Evolutionary conservation across 495 filamentous ascomycete genomes (phyloP), one percentile per base, ranked within the genome.

Genomic region (Hapsidospora chrysogenum): DNA sequence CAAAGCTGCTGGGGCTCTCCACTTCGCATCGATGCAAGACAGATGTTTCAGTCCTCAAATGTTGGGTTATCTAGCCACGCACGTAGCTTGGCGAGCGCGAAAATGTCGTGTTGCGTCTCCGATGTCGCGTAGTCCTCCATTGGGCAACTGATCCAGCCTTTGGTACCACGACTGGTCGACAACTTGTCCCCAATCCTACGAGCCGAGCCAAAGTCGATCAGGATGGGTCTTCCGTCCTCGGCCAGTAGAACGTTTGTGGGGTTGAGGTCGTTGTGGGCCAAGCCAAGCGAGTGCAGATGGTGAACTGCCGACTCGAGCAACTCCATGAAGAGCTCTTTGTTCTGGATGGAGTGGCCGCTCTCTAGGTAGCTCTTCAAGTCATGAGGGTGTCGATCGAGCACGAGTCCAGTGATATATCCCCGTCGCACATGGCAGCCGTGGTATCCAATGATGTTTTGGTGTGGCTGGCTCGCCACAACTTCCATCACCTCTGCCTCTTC

Each of bases 251-350:
- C 45, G 37, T 66, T 64, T 14, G 31, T 16, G 1, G 56, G 58
- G 25, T 47, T 49, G 21, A 64, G 29, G 33, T 58, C 52, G 37
- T 61, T 60, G 41, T 66, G 59, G 9, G 53, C 61, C 37, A 45
- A 46, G 10, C 57, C 56, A 14, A 53, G 44, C 2, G 33, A 20
- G 36, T 61, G 58, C 10, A 63, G 35, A 33, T 57, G 47, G 13
- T 39, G 11, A 9, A 60, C 40, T 14, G 47, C 49, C 20, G 48
- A 51, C 30, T 48, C 38, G 1, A 61, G 46, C 1, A 40, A 53
- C n/a, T 39, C 31, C 22, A 57, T 47, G 37, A 58, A 55, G 7
- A 32, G 14, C 10, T 22, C 31, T 42, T 51, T 50, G 27, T 48
- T 41, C 17, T 40, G 37, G 5, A 34, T 19, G 16, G 28, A 17